Conservation (phyloP, 192 early-diverging fungal species). For the Chytriomyces confervae region DNA sequence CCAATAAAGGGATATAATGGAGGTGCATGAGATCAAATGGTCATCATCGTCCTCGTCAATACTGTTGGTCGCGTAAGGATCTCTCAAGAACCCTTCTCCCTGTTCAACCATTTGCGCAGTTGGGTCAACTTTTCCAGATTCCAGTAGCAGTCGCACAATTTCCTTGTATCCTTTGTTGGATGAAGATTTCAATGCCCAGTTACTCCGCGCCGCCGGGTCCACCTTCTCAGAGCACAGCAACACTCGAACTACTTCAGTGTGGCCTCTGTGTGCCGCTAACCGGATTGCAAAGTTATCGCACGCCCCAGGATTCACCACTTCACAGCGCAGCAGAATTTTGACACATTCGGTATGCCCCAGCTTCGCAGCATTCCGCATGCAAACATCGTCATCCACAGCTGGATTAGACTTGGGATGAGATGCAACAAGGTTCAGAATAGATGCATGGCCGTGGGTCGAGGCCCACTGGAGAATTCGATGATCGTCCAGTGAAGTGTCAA, state of each 20-base stretch:
- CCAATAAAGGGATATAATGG: too few species aligned
- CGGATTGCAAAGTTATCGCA: neutral
- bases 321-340: neutral
- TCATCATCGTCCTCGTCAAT: too few species aligned
- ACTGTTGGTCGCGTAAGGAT: too few species aligned
- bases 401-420: neutral
- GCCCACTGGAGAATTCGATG: neutral
- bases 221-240: neutral
- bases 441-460: neutral
- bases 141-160: neutral
- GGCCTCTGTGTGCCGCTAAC: neutral
- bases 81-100: too few species aligned
- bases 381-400: neutral
- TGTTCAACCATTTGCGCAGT: neutral
- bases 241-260: neutral
- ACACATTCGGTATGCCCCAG: neutral
- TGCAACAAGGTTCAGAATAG: neutral
- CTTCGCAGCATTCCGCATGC: neutral
- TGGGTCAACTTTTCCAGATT: neutral
- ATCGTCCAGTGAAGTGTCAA: neutral
- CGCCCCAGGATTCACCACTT: conserved; percentile 5
- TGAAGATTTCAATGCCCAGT: neutral
- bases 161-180: neutral
- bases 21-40: too few species aligned
- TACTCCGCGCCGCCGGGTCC: neutral